phyloP scores from a whole-genome alignment of 768 basidiomycete species.

The Lentinula edodes region DNA sequence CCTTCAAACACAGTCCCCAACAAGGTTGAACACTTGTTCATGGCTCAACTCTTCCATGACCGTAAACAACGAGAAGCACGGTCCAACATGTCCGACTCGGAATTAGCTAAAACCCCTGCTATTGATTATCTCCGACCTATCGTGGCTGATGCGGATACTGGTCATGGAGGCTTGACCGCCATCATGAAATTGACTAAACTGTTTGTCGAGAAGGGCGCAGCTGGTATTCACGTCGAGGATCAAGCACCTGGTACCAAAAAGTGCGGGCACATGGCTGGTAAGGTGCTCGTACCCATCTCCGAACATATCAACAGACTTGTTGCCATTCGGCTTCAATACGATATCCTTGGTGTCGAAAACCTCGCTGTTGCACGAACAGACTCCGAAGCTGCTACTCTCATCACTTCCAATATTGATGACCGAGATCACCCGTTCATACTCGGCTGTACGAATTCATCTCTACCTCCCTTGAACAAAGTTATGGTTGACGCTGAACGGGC shows the following conservation, averaged over 20 bases:
- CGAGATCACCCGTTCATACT: constrained; percentile 98
- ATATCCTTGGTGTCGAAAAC: constrained; percentile 98
- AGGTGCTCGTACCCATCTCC: constrained; percentile 93
- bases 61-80: constrained; percentile 89
- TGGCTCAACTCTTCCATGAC: constrained; percentile 98
- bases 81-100: constrained; percentile 59
- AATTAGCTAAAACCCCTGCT: constrained; percentile 62
- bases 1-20: constrained; percentile 98
- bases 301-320: constrained; percentile 99
- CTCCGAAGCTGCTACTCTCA: constrained; percentile 95
- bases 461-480: constrained; percentile 66
- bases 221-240: constrained; percentile 97
- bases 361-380: constrained; percentile 92
- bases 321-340: constrained; percentile 94
- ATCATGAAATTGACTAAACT: constrained; percentile 98
- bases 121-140: constrained; percentile 93
- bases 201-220: constrained; percentile 98
- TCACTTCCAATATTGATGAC: constrained; percentile 93
- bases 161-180: constrained; percentile 96
- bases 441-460: constrained; percentile 73
- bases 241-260: constrained; percentile 98
- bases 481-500: constrained; percentile 83
- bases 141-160: constrained; percentile 96
- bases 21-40: constrained; percentile 98
- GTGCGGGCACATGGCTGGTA: constrained; percentile 90